Percentiles rank a stretch among this genome's conserved stretches.
These are phyloP conservation scores for Henckelia pumila DNA, from an alignment of 257 asterid genomes.

Conservation along the genomic window DNA sequence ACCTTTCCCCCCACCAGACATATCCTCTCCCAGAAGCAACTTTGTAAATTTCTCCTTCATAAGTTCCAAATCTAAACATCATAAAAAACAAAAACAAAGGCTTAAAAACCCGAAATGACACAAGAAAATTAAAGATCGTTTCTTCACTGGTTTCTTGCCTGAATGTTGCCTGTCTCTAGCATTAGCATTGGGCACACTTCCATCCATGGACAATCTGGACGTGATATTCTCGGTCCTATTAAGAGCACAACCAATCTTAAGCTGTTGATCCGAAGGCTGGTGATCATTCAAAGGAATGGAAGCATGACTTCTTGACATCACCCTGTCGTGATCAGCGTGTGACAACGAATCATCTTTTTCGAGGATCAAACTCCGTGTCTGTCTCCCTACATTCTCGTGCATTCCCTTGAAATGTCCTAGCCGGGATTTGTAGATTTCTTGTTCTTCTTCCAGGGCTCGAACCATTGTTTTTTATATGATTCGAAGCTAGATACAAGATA, in stretches of 20 bases:
- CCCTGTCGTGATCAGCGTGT: conserved; percentile 23
- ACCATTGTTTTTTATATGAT: conserved; percentile 32
- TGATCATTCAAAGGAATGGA: conserved; percentile 27
- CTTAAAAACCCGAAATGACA: not conserved
- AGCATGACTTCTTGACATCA: conserved; percentile 36
- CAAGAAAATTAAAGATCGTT: not conserved
- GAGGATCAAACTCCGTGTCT: conserved; percentile 29
- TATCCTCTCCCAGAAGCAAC: conserved; percentile 93
- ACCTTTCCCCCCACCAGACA: conserved; percentile 99
- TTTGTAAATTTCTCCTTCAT: conserved; percentile 93
- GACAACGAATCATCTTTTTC: conserved; percentile 24
- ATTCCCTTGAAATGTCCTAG: conserved; percentile 31
- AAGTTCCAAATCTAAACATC: conserved; percentile 50
- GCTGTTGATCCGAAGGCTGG: not conserved
- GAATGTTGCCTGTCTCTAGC: conserved; percentile 33
- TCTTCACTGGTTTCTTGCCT: conserved; percentile 25
- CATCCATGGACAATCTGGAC: conserved; percentile 26
- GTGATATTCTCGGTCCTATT: conserved; percentile 19
- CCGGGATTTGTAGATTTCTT: conserved; percentile 33
- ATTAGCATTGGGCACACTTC: conserved; percentile 19
- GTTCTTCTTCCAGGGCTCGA: conserved; percentile 56
- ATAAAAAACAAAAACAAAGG: not conserved
- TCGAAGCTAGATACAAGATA: not conserved
- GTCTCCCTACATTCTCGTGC: conserved; percentile 28
- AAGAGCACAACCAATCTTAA: conserved; percentile 16